Conservation (phyloP, 179 eudicot genomes). For the Drosera spatulata region DNA sequence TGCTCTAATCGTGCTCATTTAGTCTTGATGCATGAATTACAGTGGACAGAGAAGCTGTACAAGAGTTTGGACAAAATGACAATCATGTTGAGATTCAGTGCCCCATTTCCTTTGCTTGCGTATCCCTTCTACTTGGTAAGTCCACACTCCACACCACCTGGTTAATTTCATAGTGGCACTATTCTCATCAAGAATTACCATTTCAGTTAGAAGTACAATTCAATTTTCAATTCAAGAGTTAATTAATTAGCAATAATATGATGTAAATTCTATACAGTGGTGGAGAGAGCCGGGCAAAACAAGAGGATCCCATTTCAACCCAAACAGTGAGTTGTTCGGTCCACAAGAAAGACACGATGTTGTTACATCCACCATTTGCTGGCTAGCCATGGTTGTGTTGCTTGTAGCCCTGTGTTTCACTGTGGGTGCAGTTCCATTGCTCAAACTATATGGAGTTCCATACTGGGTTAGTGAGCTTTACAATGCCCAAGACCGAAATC, state of each 20-base stretch:
- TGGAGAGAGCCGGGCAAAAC: slow-evolving; percentile 43
- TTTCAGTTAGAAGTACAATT: too few species aligned
- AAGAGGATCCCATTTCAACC: slow-evolving; percentile 51
- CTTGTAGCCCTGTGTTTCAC: slow-evolving; percentile 23
- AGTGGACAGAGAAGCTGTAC: slow-evolving; percentile 28
- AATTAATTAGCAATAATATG: too few species aligned
- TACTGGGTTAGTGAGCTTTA: slow-evolving; percentile 24
- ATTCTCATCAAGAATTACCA: too few species aligned
- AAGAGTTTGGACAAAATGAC: slow-evolving; percentile 18
- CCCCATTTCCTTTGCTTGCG: slow-evolving; percentile 37
- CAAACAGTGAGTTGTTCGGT: slow-evolving; percentile 39
- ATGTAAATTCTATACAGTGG: slow-evolving; percentile 16
- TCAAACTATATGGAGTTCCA: slow-evolving; percentile 47
- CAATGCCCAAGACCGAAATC: too few species aligned
- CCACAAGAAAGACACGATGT: slow-evolving; percentile 41
- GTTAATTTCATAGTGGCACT: too few species aligned
- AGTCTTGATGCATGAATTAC: background rate
- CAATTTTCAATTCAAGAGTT: too few species aligned
- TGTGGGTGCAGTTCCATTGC: slow-evolving; percentile 32
- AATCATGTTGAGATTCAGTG: slow-evolving; percentile 15
- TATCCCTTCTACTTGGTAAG: slow-evolving; percentile 33
- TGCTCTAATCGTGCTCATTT: background rate
- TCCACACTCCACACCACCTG: too few species aligned
- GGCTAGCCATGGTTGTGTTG: slow-evolving; percentile 39
- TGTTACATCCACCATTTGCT: slow-evolving; percentile 46